Evolutionary conservation across 1,284 basidiomycete species (phyloP).

Genomic region (Fomitopsis schrenkii): DNA sequence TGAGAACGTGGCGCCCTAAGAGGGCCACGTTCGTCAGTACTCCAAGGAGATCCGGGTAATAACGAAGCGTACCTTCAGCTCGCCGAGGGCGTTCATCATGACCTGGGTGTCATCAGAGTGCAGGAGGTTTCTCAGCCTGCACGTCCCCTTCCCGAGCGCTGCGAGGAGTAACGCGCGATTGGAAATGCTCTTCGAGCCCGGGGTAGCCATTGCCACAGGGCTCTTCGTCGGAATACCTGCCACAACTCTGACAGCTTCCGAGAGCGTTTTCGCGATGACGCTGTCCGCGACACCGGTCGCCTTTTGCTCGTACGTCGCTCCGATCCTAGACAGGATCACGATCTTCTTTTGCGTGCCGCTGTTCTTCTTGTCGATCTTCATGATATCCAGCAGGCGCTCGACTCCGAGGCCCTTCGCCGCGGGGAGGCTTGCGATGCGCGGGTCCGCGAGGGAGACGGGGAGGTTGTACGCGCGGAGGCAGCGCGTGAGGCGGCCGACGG

Average conservation of each 20-base stretch:
- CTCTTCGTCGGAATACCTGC: conserved; percentile 63
- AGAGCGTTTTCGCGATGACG: conserved; percentile 77
- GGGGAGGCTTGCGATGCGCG: conserved; percentile 69
- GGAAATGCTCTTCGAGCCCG: conserved; percentile 96
- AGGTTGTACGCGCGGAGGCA: conserved; percentile 86
- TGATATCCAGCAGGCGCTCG: conserved; percentile 86
- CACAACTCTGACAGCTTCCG: conserved; percentile 73
- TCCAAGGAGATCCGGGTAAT: not conserved
- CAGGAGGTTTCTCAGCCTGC: conserved; percentile 85
- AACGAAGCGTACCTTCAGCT: conserved; percentile 65
- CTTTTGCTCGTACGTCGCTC: conserved; percentile 89
- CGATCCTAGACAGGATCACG: conserved; percentile 88
- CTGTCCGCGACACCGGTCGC: conserved; percentile 84
- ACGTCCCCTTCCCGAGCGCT: conserved; percentile 86
- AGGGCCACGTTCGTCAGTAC: not conserved
- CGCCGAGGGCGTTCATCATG: conserved; percentile 93
- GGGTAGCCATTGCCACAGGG: conserved; percentile 85
- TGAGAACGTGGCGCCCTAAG: conserved; percentile 78
- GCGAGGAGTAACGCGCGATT: conserved; percentile 95
- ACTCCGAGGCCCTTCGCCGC: conserved; percentile 73
- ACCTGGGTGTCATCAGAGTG: conserved; percentile 99
- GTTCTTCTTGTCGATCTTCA: conserved; percentile 98
- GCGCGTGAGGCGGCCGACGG: conserved; percentile 81
- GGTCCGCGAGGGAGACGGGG: conserved; percentile 76
- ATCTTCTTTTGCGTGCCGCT: conserved; percentile 89